A percentile compares a stretch with the other conserved stretches of the same genome.
phyloP scores from a whole-genome alignment of 164 flowering plant genomes.

The Stephania cephalantha region DNA sequence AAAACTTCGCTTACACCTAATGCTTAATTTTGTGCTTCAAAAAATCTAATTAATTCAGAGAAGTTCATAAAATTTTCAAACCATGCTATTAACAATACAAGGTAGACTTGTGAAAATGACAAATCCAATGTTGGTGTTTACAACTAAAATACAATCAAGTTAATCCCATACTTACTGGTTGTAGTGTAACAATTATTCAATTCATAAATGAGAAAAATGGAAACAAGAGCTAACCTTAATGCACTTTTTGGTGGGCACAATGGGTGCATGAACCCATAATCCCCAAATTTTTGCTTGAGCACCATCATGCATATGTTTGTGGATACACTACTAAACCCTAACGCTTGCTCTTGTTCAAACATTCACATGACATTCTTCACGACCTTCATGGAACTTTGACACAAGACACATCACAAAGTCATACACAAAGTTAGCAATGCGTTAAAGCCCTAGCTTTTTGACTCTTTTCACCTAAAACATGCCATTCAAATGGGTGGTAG shows the following conservation, averaged over 20 bases:
- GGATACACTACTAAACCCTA: slow-evolving; percentile 95
- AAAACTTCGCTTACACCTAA: too few species aligned
- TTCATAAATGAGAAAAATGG: background rate
- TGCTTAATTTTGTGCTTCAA: too few species aligned
- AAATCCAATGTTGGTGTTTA: too few species aligned
- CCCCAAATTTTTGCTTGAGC: slow-evolving; percentile 98
- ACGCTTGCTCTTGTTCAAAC: slow-evolving; percentile 94
- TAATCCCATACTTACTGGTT: too few species aligned
- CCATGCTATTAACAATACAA: too few species aligned
- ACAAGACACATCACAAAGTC: slow-evolving; percentile 7
- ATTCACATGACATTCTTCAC: slow-evolving; percentile 86
- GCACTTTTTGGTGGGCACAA: slow-evolving; percentile 94
- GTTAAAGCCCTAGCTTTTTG: background rate
- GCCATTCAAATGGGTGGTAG: background rate
- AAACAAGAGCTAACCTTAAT: slow-evolving; percentile 49
- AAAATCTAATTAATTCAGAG: too few species aligned
- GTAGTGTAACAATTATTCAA: too few species aligned
- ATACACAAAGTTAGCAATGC: background rate
- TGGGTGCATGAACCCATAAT: slow-evolving; percentile 95
- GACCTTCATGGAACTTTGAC: slow-evolving; percentile 33
- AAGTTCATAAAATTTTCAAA: too few species aligned
- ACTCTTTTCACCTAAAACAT: background rate
- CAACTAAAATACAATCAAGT: too few species aligned
- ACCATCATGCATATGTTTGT: slow-evolving; percentile 94
- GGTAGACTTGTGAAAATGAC: too few species aligned